These are phyloP conservation scores for Adansonia rubrostipa DNA, from an alignment of 441 rosid species.

Conservation along the genomic window DNA sequence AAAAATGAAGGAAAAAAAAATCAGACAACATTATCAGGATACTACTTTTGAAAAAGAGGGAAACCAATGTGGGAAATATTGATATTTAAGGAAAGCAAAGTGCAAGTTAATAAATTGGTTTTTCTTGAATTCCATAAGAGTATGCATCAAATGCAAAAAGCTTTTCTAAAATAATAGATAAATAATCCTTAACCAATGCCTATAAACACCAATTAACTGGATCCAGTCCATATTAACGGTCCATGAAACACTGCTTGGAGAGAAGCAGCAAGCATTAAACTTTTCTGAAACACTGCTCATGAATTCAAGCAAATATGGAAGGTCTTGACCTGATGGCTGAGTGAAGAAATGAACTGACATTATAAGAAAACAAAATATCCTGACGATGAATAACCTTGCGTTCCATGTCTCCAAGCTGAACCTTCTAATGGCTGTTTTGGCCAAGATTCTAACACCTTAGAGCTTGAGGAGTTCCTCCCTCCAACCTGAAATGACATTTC, in stretches of 20 bases:
- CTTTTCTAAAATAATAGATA: no score
- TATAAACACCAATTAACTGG: neutral
- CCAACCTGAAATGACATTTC: slow-evolving; percentile 44
- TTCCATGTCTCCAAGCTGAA: slow-evolving; percentile 56
- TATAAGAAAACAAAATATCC: neutral
- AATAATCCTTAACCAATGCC: no score
- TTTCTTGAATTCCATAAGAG: no score
- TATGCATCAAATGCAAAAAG: no score
- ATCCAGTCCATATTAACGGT: neutral
- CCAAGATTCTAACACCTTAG: slow-evolving; percentile 49
- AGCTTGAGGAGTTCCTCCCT: slow-evolving; percentile 47
- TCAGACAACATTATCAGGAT: slow-evolving; percentile 18
- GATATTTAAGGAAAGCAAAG: no score
- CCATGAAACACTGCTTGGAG: neutral
- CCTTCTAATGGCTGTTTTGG: slow-evolving; percentile 46
- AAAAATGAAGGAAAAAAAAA: neutral
- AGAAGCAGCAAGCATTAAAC: neutral
- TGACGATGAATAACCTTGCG: slow-evolving; percentile 42
- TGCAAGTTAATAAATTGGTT: no score
- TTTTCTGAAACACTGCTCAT: neutral
- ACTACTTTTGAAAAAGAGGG: neutral
- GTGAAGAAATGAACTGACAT: neutral
- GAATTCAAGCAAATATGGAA: neutral
- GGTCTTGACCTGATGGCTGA: neutral
- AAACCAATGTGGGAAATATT: no score